Evolutionary conservation across 345 rosid species (phyloP).

Genomic region (Draba incana): DNA sequence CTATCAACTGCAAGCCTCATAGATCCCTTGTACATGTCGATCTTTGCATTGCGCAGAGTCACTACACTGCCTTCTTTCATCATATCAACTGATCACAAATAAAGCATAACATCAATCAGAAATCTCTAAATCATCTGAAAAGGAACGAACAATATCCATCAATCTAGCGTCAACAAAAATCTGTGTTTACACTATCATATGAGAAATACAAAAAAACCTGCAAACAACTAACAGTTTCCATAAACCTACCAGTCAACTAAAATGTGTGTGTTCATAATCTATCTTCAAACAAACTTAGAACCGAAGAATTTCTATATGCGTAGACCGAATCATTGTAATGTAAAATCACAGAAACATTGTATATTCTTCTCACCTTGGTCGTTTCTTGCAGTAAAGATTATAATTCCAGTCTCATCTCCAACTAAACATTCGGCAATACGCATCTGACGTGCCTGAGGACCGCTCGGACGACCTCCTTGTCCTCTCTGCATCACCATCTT

Average conservation of each 20-base stretch:
- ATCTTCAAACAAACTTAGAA: too few relatives aligned
- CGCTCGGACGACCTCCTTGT: conserved; percentile 67
- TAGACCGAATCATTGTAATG: not conserved
- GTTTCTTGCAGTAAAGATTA: conserved; percentile 85
- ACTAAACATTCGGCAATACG: conserved; percentile 87
- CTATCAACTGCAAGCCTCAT: conserved; percentile 84
- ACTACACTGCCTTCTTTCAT: conserved; percentile 78
- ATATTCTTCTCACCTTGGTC: conserved; percentile 69
- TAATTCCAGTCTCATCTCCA: conserved; percentile 94
- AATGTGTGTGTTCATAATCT: too few relatives aligned
- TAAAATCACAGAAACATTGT: not conserved
- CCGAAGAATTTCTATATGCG: not conserved
- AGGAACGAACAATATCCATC: not conserved
- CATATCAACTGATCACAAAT: conserved; percentile 64
- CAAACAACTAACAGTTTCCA: too few relatives aligned
- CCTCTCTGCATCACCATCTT: conserved; percentile 80
- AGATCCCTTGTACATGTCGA: conserved; percentile 79
- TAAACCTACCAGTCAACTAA: too few relatives aligned
- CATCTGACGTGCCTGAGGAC: conserved; percentile 84
- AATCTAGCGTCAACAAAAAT: not conserved
- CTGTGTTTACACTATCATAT: not conserved
- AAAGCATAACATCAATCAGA: not conserved
- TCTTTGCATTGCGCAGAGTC: conserved; percentile 72
- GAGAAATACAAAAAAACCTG: too few relatives aligned
- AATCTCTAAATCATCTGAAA: not conserved